Base-by-base conservation (phyloP, 2,329 filamentous ascomycete species). In the Ambrosiella xylebori region DNA sequence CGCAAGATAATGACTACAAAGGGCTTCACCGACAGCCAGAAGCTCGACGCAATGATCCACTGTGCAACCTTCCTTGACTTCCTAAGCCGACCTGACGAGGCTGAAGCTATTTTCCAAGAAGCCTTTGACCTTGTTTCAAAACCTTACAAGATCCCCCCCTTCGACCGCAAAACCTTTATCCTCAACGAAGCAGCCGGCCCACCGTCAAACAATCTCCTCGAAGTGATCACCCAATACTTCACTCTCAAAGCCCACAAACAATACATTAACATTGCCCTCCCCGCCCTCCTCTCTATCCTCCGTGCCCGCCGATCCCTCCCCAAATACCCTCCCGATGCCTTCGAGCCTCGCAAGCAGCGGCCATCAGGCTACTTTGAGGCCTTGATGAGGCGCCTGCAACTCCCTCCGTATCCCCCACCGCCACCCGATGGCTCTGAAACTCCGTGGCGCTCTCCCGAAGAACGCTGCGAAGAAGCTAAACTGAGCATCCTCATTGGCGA, bases 401-500 rank as follows among this genome's bases (percentile, higher is more conserved):
- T 77, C 4, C 80, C 84, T 0, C 70, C 75, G 1, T 95, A 89
- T 66, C 89, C 91, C 0, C 69, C 80, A 0, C 77, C 86, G 0
- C 85, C 84, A 0, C 73, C 79, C 0, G 82, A 86, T 54, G 90
- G 90, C 57, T 79, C 85, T 52, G 71, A 78, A 2, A 76, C 84
- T 0, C 81, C 90, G 0, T 70, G 76, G 59, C 84, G 87, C 52
- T 79, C 78, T 58, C 66, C 80, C 8, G 73, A 76, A 36, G 81
- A 86, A 63, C 77, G 79, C 41, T 96, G 90, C 69, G 85, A 93
- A 63, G 90, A 96, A 69, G 88, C 89, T 2, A 88, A 81, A 0
- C 71, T 96, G 12, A 89, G 88, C 75, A 78, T 89, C 27, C 93
- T 95, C 69, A 91, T 97, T 62, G 91, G 91, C 60, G 91, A 97